phyloP scores from a whole-genome alignment of 768 basidiomycete species.

The Serendipita sp. region DNA sequence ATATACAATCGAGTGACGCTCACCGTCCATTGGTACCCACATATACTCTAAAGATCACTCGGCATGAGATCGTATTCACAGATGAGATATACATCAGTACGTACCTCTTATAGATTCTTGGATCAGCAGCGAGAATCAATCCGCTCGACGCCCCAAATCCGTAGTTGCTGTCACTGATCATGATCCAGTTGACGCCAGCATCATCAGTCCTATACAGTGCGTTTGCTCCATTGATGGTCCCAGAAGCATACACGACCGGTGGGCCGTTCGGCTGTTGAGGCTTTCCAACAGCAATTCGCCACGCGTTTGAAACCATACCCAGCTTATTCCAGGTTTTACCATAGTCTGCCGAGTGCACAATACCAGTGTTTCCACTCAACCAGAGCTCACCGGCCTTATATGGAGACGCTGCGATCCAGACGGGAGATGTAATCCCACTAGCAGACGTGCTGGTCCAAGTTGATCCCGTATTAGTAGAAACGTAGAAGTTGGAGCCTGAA shows the following conservation, averaged over 20 bases:
- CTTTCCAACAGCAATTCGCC: constrained; percentile 45
- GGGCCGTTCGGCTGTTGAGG: constrained; percentile 30
- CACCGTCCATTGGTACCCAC: not conserved
- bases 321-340: constrained; percentile 34
- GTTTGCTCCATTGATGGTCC: constrained; percentile 27
- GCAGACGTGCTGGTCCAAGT: constrained; percentile 23
- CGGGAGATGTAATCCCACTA: constrained; percentile 27
- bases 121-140: constrained; percentile 36
- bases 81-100: too few species aligned
- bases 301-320: constrained; percentile 33
- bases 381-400: constrained; percentile 43
- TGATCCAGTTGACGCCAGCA: constrained; percentile 31
- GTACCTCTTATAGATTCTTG: constrained; percentile 16
- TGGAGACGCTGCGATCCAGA: constrained; percentile 39
- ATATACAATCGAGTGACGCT: not conserved
- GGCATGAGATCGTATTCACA: too few species aligned
- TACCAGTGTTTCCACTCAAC: constrained; percentile 39
- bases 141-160: constrained; percentile 37
- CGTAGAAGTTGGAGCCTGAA: constrained; percentile 40
- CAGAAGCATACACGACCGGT: constrained; percentile 40
- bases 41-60: not conserved
- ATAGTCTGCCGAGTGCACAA: constrained; percentile 41
- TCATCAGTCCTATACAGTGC: constrained; percentile 46
- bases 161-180: constrained; percentile 41
- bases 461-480: constrained; percentile 43